phyloP scores from a whole-genome alignment of 2,329 filamentous ascomycete genomes.

The Aspergillus amoenus region DNA sequence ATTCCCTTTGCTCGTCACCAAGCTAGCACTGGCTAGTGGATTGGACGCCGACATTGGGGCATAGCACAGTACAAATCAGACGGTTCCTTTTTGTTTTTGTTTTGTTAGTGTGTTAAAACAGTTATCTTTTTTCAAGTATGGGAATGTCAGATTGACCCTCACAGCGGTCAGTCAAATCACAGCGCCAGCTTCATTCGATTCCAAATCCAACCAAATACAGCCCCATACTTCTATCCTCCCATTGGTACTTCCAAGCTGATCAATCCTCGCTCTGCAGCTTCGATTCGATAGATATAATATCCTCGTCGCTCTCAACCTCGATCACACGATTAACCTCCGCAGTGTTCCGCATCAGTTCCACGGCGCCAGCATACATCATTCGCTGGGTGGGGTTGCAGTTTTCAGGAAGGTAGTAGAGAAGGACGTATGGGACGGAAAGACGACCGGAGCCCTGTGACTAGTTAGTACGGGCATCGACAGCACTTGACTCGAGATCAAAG shows the following conservation, averaged over 20 bases:
- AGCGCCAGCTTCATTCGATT: neutral
- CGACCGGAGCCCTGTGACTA: constrained; percentile 70
- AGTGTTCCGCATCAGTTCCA: constrained; percentile 92
- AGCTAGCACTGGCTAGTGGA: too few species aligned
- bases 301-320: constrained; percentile 77
- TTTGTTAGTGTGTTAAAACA: too few species aligned
- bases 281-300: constrained; percentile 76
- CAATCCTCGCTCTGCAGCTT: constrained; percentile 49
- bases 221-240: neutral
- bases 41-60: too few species aligned
- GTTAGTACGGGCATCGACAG: neutral
- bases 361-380: constrained; percentile 95
- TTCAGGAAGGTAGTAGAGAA: constrained; percentile 90
- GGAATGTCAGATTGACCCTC: too few species aligned
- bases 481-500: neutral
- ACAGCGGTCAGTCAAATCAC: too few species aligned
- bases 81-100: too few species aligned
- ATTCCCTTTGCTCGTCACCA: too few species aligned
- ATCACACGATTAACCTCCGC: constrained; percentile 86
- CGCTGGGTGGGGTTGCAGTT: constrained; percentile 84
- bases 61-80: too few species aligned
- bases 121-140: too few species aligned
- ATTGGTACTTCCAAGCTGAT: neutral
- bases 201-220: neutral
- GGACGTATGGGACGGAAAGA: constrained; percentile 84